phyloP scores from a whole-genome alignment of 257 asterid species.

The Henckelia pumila region DNA sequence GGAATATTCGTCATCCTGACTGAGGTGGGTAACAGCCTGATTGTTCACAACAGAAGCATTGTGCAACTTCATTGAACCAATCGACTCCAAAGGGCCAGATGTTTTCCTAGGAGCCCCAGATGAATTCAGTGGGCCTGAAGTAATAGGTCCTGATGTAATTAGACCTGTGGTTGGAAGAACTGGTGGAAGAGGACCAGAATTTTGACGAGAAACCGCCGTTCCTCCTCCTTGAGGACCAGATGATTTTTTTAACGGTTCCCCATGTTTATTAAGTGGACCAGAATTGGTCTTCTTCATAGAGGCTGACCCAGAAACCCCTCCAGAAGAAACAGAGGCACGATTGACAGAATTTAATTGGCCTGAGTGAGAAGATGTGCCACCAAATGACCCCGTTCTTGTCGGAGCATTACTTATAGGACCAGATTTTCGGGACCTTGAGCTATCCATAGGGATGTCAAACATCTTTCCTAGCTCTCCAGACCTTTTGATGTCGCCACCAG shows the following conservation, averaged over 20 bases:
- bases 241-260: slow-evolving; percentile 62
- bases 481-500: slow-evolving; percentile 77
- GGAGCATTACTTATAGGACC: slow-evolving; percentile 66
- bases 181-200: slow-evolving; percentile 65
- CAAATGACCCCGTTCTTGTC: slow-evolving; percentile 58
- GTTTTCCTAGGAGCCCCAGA: slow-evolving; percentile 63
- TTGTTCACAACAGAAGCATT: slow-evolving; percentile 43
- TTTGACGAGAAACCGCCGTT: slow-evolving; percentile 52
- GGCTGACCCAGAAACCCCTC: slow-evolving; percentile 43
- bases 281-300: slow-evolving; percentile 67
- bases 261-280: slow-evolving; percentile 67
- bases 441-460: slow-evolving; percentile 60
- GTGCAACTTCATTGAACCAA: slow-evolving; percentile 51
- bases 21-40: slow-evolving; percentile 61
- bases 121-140: slow-evolving; percentile 61
- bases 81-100: slow-evolving; percentile 60
- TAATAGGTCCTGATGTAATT: slow-evolving; percentile 70
- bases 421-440: slow-evolving; percentile 61
- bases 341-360: slow-evolving; percentile 54
- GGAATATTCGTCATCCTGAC: slow-evolving; percentile 55
- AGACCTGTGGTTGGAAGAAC: slow-evolving; percentile 64
- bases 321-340: slow-evolving; percentile 40
- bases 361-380: slow-evolving; percentile 50
- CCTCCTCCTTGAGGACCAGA: slow-evolving; percentile 69
- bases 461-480: slow-evolving; percentile 87